Base-by-base conservation (phyloP, 2,329 filamentous ascomycete species). In the Neobulgaria alba region DNA sequence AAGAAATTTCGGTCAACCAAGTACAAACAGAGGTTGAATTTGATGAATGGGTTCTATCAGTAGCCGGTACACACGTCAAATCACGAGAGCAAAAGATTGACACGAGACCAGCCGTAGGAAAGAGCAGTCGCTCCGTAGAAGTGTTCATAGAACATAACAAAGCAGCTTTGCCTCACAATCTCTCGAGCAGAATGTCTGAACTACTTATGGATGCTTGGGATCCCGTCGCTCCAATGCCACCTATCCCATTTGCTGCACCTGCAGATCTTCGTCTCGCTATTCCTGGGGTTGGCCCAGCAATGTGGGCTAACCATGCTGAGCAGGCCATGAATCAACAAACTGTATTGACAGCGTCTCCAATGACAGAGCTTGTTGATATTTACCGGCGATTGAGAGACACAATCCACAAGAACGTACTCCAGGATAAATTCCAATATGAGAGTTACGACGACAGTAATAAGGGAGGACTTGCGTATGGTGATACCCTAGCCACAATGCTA, bases 1-100 rank as follows among this genome's bases (percentile, higher is more conserved):
- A 93, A 53, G 85, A 95, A 57, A 77, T 79, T 2, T 87, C 89
- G 47, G 80, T 86, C 0, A 82, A 85, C 3, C 71, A 77, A n/a
- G 65, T 95, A 29, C 71, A 77, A 38, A 65, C 78, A 4, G 58
- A 70, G 21, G 62, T 62, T 14, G 60, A 70, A 1, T 90, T 95
- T 57, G 71, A 78, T 3, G 68, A 54, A 3, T 60, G 55, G 52
- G 19, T 59, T 15, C 35, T 47, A 20, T 30, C 26, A 29, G 14
- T 45, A 26, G 46, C 44, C 16, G 19, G 35, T 4, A 34, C 40
- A 21, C 29, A 35, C 20, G 23, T 14, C n/a, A 23, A 26, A 9
- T 29, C 41, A 19, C 42, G 50, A 36, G 23, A 38, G 9, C 40
- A 42, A 4, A 45, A 21, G 29, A 52, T 53, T 18, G 43, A 49